A percentile compares a stretch with the other conserved stretches of the same genome.
phyloP scores from a whole-genome alignment of 2,329 filamentous ascomycete genomes.

The Scytalidium lignicola region DNA sequence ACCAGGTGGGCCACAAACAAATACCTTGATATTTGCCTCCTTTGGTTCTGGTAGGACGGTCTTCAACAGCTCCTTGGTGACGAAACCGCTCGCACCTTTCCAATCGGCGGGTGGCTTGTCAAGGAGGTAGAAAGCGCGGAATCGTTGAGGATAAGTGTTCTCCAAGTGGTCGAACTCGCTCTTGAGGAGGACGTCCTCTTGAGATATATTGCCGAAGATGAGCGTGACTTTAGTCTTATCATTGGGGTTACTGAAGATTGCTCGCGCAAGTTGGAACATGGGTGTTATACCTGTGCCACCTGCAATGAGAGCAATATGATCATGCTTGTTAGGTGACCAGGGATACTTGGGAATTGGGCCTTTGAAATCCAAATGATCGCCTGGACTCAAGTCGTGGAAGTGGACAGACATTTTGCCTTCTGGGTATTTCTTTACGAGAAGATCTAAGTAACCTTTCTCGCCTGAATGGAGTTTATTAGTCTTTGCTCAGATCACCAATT shows the following conservation, averaged over 20 bases:
- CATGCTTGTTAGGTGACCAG: slow-evolving; percentile 88
- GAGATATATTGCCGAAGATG: slow-evolving; percentile 82
- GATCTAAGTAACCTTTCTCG: slow-evolving; percentile 73
- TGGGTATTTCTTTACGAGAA: slow-evolving; percentile 89
- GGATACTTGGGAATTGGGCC: slow-evolving; percentile 91
- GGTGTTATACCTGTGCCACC: slow-evolving; percentile 96
- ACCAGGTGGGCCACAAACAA: slow-evolving; percentile 89
- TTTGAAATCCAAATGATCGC: slow-evolving; percentile 85
- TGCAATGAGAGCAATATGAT: slow-evolving; percentile 82
- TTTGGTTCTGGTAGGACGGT: slow-evolving; percentile 91
- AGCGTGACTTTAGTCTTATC: slow-evolving; percentile 98
- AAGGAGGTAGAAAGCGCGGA: slow-evolving; percentile 91
- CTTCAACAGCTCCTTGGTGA: slow-evolving; percentile 91
- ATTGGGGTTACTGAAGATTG: slow-evolving; percentile 92
- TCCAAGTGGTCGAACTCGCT: slow-evolving; percentile 80
- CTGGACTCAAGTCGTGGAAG: slow-evolving; percentile 75
- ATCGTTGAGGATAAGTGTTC: slow-evolving; percentile 91
- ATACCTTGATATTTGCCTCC: slow-evolving; percentile 88
- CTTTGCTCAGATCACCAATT: slow-evolving; percentile 1
- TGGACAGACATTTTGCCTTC: slow-evolving; percentile 88
- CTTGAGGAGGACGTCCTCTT: slow-evolving; percentile 90
- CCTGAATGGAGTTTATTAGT: slow-evolving; percentile 40
- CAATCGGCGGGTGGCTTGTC: slow-evolving; percentile 79
- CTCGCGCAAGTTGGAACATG: slow-evolving; percentile 90
- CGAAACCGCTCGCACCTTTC: slow-evolving; percentile 71